Base-by-base conservation (phyloP, 257 asterid genomes). In the Gentiana dahurica region DNA sequence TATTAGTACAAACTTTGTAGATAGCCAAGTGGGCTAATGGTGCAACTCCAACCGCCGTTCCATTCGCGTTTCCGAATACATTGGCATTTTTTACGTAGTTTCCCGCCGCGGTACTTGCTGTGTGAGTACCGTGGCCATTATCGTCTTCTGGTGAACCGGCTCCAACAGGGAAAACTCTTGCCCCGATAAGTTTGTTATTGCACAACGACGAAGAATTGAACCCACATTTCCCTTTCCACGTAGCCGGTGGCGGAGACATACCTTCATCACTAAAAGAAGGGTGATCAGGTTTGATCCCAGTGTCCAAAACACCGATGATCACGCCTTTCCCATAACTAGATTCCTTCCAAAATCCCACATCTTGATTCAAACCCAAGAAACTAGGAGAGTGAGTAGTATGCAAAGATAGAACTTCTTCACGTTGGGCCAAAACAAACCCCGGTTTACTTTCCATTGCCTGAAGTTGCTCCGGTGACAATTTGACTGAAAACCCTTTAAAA, bases 101-200 rank as follows among this genome's bases (percentile, higher is more conserved):
- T 47, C 98, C 98, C 1, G 92, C 95, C 67, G 77, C 69, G 58
- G 95, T 90, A 1, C 96, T 87, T 12, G 98, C 81, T n/a, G 96
- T 90, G 57, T 90, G 98, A 15, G 98, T 90, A 7, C 98, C 98
- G 12, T 90, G 98, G 13, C 98, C 98, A 6, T 87, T 79, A 36
- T 72, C 78, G 9, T 90, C 98, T 50, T 82, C 54, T 2, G 98
- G 96, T 5, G 96, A 90, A 51, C 80, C 39, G 50, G 79, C 74
- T 73, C 87, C 98, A 5, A 35, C 39, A 2, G 86, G 78, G 92
- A 82, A 90, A 71, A 80, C 75, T 72, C 72, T 82, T 60, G 98
- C 98, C 53, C 98, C 98, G n/a, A 90, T 82, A 24, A 90, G 85
- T 71, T 90, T 90, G 71, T 95, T 90, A 33, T 51, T 36, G 36